phyloP scores from a whole-genome alignment of 495 filamentous ascomycete genomes.

The Aspergillus mulundensis region DNA sequence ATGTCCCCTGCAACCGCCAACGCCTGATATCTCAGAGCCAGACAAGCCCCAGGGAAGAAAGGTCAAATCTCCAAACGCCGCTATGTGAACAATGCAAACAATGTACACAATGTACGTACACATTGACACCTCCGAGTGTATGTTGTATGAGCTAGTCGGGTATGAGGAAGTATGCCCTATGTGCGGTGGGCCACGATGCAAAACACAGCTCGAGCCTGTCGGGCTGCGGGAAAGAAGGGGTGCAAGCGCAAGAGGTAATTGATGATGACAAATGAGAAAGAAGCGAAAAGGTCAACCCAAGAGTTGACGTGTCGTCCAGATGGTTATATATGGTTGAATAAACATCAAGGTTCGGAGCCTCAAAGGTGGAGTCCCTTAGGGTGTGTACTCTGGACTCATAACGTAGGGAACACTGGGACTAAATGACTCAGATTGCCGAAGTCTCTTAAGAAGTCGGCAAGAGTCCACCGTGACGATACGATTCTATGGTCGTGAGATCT shows the following conservation, averaged over 20 bases:
- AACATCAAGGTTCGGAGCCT: background rate
- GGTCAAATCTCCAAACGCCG: conserved; percentile 11
- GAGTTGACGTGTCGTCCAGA: background rate
- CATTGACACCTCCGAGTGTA: background rate
- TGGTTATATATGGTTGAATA: background rate
- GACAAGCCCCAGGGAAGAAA: conserved; percentile 3
- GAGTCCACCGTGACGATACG: background rate
- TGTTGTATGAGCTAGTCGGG: background rate
- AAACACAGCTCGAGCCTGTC: background rate
- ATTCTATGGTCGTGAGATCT: conserved; percentile 15
- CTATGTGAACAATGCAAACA: conserved; percentile 5
- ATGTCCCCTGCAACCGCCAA: conserved; percentile 10
- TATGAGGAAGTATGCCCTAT: background rate
- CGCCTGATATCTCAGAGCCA: conserved; percentile 8
- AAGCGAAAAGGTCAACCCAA: conserved; percentile 1
- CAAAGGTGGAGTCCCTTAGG: background rate
- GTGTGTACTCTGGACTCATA: background rate
- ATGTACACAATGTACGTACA: background rate
- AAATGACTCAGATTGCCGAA: background rate
- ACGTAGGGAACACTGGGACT: background rate
- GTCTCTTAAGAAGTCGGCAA: background rate
- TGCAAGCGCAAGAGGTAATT: background rate
- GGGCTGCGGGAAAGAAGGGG: background rate
- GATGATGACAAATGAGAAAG: background rate
- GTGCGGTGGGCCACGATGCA: background rate